Base-by-base conservation (phyloP, 139 green algal genomes). In the Chlorella sp. region DNA sequence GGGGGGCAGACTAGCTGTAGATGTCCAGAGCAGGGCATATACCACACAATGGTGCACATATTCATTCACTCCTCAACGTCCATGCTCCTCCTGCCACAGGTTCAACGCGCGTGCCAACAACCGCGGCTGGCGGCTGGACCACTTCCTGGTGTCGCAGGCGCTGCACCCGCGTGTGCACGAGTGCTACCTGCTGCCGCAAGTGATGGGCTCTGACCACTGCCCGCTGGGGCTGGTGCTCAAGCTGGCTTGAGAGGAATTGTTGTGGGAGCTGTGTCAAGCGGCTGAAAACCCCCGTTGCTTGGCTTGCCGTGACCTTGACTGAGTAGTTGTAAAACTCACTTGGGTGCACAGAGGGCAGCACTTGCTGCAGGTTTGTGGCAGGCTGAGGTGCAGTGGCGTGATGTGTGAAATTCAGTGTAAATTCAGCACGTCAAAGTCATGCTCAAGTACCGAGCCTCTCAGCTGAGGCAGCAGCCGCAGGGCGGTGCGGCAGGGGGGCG, bases 61-160 rank as follows among this genome's bases (percentile, higher is more conserved):
- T n/a, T n/a, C n/a, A n/a, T 30, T 67, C 17, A 17, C 28, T 25
- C 47, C 25, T 4, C 11, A 47, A 32, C 38, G 4, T 15, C 25
- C 17, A 17, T n/a, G 16, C 9, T 32, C 9, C 23, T 11, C 6
- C 72, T n/a, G 9, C 16, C 18, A 36, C 76, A 82, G 76, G 12
- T 82, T 82, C 76, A 82, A 82, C 16, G 76, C 76, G 25, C 76
- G 76, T 4, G 88, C 81, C 38, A 86, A 88, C 56, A 93, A 92
- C 79, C 90, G 85, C 36, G 94, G 94, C 21, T 97, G 94, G 94
- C 85, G 94, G 17, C 81, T 97, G 39, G 94, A 97, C 80, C 96
- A 96, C 82, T 95, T 94, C 38, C 71, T 97, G 82, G 93, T 94
- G 30, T 86, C 90, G 9, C 51, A 84, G 34, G 60, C 73, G 17